Evolutionary conservation across 306 rosid species (phyloP).

Genomic region (Carpinus viminea): DNA sequence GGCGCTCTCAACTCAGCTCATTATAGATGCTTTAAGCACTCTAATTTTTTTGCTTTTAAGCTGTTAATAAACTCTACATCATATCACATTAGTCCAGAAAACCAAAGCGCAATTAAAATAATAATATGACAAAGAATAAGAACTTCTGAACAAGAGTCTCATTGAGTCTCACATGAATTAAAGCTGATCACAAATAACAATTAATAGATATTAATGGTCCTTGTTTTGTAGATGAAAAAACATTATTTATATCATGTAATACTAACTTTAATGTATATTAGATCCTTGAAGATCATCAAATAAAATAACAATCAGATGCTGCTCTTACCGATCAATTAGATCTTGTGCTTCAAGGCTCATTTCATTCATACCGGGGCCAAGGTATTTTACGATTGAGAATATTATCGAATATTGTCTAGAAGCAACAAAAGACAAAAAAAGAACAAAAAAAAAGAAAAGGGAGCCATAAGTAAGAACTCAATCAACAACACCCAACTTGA

Average conservation of each 20-base stretch:
- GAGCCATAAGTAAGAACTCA: constrained; percentile 18
- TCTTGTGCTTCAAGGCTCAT: constrained; percentile 89
- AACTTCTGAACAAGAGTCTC: background rate
- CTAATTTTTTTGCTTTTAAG: background rate
- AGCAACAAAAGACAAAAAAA: constrained; percentile 22
- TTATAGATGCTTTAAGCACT: background rate
- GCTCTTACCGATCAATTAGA: constrained; percentile 83
- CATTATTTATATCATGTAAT: background rate
- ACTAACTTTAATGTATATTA: background rate
- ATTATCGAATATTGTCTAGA: constrained; percentile 90
- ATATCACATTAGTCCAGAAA: background rate
- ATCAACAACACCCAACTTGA: background rate
- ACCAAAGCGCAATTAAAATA: background rate
- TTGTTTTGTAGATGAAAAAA: too few relatives aligned
- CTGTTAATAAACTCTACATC: background rate
- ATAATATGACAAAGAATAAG: background rate
- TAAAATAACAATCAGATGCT: constrained; percentile 11
- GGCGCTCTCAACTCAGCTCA: background rate
- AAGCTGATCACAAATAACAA: background rate
- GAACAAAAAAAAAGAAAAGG: constrained; percentile 11
- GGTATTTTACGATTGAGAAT: constrained; percentile 94
- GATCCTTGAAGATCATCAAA: constrained; percentile 10
- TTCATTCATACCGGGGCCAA: constrained; percentile 87
- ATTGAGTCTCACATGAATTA: background rate
- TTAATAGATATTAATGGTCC: background rate